A percentile compares a stretch with the other conserved stretches of the same genome.
Evolutionary conservation across 495 filamentous ascomycete species (phyloP).

Genomic region (Aspergillus hancockii): DNA sequence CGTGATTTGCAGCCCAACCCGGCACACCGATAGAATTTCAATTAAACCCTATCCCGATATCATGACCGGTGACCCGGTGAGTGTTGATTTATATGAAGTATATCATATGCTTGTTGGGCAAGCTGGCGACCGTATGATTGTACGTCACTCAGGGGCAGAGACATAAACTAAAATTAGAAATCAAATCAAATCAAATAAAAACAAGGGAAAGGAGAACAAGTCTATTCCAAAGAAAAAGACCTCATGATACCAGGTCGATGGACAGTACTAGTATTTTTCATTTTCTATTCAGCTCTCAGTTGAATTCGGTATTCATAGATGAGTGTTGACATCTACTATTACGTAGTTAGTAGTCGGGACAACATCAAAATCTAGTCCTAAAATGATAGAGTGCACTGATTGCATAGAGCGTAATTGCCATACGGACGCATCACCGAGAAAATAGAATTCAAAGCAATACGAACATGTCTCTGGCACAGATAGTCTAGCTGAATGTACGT

Average conservation of each 20-base stretch:
- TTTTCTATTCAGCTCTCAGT: neutral
- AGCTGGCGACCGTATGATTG: neutral
- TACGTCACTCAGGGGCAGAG: neutral
- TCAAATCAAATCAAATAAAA: no score
- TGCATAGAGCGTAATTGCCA: no score
- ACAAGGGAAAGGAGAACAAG: neutral
- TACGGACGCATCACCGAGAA: neutral
- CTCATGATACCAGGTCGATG: neutral
- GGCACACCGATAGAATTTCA: neutral
- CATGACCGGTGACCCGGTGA: slow-evolving; percentile 5
- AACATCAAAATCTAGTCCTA: neutral
- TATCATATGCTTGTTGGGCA: neutral
- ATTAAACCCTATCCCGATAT: neutral
- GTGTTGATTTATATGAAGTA: neutral
- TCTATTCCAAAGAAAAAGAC: neutral
- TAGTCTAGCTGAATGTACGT: neutral
- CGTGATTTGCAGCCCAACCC: slow-evolving; percentile 1
- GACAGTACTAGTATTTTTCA: slow-evolving; percentile 5
- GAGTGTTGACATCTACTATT: neutral
- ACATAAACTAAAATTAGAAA: neutral
- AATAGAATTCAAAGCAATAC: no score
- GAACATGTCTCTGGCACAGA: neutral
- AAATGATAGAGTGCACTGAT: no score
- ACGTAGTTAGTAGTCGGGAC: no score
- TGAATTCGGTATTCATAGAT: neutral